Base-by-base conservation (phyloP, 306 rosid species). In the Gynostemma pentaphyllum region DNA sequence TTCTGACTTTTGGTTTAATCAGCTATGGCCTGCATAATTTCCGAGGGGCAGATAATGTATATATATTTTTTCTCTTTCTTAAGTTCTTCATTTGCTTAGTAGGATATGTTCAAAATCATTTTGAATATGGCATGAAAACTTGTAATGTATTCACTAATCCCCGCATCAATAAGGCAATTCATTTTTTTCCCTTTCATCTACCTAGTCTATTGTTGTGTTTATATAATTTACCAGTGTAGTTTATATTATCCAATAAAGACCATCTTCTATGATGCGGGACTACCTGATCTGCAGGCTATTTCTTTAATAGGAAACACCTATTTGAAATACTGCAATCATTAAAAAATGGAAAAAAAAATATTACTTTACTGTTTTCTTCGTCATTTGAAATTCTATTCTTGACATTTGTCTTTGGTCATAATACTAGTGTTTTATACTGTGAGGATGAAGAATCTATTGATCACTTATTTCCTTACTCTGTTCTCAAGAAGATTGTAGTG, bases 1-100 rank as follows among this genome's bases (percentile, higher is more conserved):
- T 63, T 74, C 69, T 16, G 28, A n/a, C 49, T 30, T 48, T 69
- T 69, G 67, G 72, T 55, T 66, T 62, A 40, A 59, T n/a, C n/a
- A n/a, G n/a, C n/a, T n/a, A 23, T 57, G 63, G 63, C 66, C 63
- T 54, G 41, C 46, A 60, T 67, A 63, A 40, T 14, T 63, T 27
- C 62, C 22, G 27, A 44, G 42, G 28, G 64, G 24, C 62, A 44
- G 64, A 47, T 56, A 52, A 66, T 79, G 83, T 51, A 64, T 62
- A 62, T 53, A 5, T 15, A n/a, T 26, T 45, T 40, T 40, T 42
- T 7, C 3, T 34, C 12, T 18, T 24, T 5, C 34, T 26, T 15
- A 18, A 61, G 64, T 49, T 48, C 13, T n/a, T 10, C 24, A 24
- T 4, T 59, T 37, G 30, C 11, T 59, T 29, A 14, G 14, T 23